phyloP scores from a whole-genome alignment of 106 monocot species.

The Apostasia shenzhenica region DNA sequence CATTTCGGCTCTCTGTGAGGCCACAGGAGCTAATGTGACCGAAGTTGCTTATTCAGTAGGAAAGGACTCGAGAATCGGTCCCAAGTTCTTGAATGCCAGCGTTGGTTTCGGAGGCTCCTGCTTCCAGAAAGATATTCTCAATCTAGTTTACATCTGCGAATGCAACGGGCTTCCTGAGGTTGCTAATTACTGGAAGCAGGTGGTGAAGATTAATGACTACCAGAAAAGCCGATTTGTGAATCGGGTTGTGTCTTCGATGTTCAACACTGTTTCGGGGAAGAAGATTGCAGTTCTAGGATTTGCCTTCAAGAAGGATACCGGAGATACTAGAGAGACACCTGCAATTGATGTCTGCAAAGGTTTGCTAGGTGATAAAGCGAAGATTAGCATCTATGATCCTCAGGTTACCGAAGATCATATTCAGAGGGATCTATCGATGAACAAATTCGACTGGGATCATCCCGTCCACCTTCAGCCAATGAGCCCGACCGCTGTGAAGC shows the following conservation, averaged over 20 bases:
- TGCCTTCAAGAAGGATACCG: conserved; percentile 23
- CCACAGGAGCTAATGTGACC: conserved; percentile 5
- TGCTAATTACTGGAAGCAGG: conserved; percentile 15
- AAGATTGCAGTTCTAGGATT: conserved; percentile 20
- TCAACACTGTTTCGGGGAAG: conserved; percentile 19
- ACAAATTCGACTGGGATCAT: conserved; percentile 47
- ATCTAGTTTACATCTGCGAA: conserved; percentile 16
- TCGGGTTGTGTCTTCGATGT: conserved; percentile 19
- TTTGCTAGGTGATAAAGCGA: conserved; percentile 31
- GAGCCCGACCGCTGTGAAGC: conserved; percentile 28
- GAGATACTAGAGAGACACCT: conserved; percentile 18
- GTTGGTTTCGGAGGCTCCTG: conserved; percentile 13
- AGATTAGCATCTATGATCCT: conserved; percentile 40
- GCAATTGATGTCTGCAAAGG: conserved; percentile 22
- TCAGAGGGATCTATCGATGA: conserved; percentile 33
- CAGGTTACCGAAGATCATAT: conserved; percentile 42
- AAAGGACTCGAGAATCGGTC: conserved; percentile 9
- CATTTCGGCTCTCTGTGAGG: conserved; percentile 14
- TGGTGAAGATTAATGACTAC: conserved; percentile 24
- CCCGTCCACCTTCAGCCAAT: conserved; percentile 34
- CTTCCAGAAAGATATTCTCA: conserved; percentile 18
- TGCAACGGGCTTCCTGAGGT: conserved; percentile 15
- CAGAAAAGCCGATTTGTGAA: conserved; percentile 21
- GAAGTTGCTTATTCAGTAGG: conserved; percentile 15
- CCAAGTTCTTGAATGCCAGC: conserved; percentile 18